Evolutionary conservation across 2,329 filamentous ascomycete species (phyloP), one percentile per base, ranked within the genome.

Genomic region (Sporothrix mexicana): DNA sequence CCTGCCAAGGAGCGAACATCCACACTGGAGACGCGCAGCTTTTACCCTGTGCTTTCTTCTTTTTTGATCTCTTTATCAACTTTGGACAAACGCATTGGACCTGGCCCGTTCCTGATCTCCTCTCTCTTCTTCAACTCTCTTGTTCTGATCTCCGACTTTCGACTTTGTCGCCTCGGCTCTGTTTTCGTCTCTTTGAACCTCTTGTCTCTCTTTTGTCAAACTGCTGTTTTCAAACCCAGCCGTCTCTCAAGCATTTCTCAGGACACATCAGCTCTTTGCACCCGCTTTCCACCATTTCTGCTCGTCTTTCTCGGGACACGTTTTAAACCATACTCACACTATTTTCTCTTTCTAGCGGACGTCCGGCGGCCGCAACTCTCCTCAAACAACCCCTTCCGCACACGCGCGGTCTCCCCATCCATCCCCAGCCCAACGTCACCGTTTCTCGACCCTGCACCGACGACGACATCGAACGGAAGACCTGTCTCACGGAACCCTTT

Each of bases 321-420:
- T 57, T 30, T 64, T 23, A 41, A 66, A 45, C 10, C 69, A 69
- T 69, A 68, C 72, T 75, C 57, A 71, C 72, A 72, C 74, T 55
- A 49, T 66, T 59, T 57, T 59, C 67, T 53, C 41, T 62, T 70
- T 74, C 51, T 67, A 72, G 71, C 76, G 72, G 76, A 70, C 73
- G 77, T 77, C 78, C 78, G 70, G 25, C 45, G 43, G 53, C 43
- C 59, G 13, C 73, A 74, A 13, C 70, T 74, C 15, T 36, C 70
- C 10, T 74, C 73, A 7, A 74, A 74, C 68, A 74, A 74, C 20
- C 73, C 73, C 12, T 74, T 74, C 53, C 73, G 73, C 9, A 17
- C 69, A 36, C 73, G 71, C 13, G 62, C 71, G 13, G 70, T 74
- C 2, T 72, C 73, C 10, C 71, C 73, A 9, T 67, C 67, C 8